Base-by-base conservation (phyloP, 306 rosid genomes). In the Senna tora region DNA sequence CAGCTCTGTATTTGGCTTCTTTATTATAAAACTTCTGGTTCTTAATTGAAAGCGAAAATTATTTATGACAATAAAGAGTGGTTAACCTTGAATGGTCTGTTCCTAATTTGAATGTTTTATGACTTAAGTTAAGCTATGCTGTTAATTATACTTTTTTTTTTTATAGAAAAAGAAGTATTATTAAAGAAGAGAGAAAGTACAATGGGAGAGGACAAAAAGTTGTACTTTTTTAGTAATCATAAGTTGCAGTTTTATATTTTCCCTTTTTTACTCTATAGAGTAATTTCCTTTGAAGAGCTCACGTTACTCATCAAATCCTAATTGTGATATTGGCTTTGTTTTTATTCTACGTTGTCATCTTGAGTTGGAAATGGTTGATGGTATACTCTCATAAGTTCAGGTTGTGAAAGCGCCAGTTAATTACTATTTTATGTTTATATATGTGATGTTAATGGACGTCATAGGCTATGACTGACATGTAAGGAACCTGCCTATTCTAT, bases 201-300 rank as follows among this genome's bases (percentile, higher is more conserved):
- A n/a, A n/a, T n/a, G n/a, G n/a, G n/a, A n/a, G n/a, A n/a, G n/a
- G n/a, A n/a, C n/a, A n/a, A n/a, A n/a, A n/a, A n/a, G n/a, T n/a
- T n/a, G 3, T 25, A 65, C 30, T 56, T 50, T 19, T 16, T 50
- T 36, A 42, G 78, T 38, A 9, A 65, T 65, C 2, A 17, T 47
- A 17, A 75, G 51, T 50, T 28, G 64, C 66, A 38, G 52, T 65
- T 75, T 61, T 55, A 16, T 69, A 22, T 47, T 54, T 12, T 69
- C 50, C 54, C 34, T 28, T 50, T 53, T 10, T 1, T 66, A 36
- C 52, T 80, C 50, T 43, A 64, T 65, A 13, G 55, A 19, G 51
- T 46, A 70, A n/a, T 34, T 41, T 45, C 50, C 72, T 20, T 55
- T 46, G 50, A 14, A 50, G 50, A 53, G 3, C 30, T 25, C 30